Evolutionary conservation across 2,329 filamentous ascomycete species (phyloP).

Genomic region (Penicillium sclerotigenum): DNA sequence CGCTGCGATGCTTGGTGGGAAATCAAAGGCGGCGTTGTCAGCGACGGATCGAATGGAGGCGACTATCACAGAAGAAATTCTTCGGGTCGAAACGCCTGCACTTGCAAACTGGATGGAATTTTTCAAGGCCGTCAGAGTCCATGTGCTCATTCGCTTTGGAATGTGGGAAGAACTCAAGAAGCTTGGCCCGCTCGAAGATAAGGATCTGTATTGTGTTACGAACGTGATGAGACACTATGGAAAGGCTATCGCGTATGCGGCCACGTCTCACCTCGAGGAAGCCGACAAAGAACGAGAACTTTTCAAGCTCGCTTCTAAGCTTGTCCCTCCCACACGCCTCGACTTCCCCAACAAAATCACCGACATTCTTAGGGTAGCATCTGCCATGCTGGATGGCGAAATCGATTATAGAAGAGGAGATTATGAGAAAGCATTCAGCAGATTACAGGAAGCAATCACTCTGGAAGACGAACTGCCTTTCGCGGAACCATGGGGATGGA

Average conservation of each 20-base stretch:
- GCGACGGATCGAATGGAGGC: constrained; percentile 58
- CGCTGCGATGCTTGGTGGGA: constrained; percentile 70
- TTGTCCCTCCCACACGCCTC: constrained; percentile 58
- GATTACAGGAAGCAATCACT: constrained; percentile 55
- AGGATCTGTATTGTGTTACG: constrained; percentile 63
- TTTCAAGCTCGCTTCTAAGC: constrained; percentile 52
- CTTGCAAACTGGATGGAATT: constrained; percentile 78
- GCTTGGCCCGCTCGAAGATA: constrained; percentile 56
- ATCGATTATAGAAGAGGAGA: constrained; percentile 64
- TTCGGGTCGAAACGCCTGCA: constrained; percentile 63
- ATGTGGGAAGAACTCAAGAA: constrained; percentile 64
- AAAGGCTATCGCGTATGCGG: constrained; percentile 63
- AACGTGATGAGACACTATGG: constrained; percentile 67
- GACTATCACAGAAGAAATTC: constrained; percentile 60
- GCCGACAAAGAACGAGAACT: constrained; percentile 51
- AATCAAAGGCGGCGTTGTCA: constrained; percentile 59
- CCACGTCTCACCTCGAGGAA: constrained; percentile 51
- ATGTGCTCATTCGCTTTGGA: constrained; percentile 70
- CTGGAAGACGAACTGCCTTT: constrained; percentile 64
- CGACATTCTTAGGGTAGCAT: constrained; percentile 61
- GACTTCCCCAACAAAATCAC: constrained; percentile 64
- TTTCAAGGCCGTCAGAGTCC: constrained; percentile 63
- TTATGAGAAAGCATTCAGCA: constrained; percentile 56
- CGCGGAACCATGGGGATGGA: constrained; percentile 74
- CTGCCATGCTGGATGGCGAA: constrained; percentile 68